Evolutionary conservation across 176 grass and related monocot genomes (phyloP).

Genomic region (Lolium rigidum): DNA sequence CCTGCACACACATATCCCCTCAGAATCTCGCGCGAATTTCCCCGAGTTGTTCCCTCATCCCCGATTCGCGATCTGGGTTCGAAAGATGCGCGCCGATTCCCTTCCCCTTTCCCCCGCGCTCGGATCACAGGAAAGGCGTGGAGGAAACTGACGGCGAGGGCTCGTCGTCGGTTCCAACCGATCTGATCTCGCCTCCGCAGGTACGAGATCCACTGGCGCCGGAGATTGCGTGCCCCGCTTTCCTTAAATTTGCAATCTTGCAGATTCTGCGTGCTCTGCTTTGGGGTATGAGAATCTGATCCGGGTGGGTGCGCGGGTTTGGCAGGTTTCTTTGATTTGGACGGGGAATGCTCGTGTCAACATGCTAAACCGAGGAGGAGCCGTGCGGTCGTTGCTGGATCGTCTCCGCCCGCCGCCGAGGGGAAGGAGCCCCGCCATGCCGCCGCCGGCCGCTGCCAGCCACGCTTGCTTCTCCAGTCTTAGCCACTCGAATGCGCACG

Average conservation of each 20-base stretch:
- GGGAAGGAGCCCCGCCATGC: conserved; percentile 41
- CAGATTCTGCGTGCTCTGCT: neutral
- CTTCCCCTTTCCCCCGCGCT: neutral
- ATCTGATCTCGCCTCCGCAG: conserved; percentile 38
- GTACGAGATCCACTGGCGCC: conserved; percentile 2
- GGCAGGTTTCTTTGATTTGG: conserved; percentile 35
- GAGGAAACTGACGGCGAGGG: neutral
- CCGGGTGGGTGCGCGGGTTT: neutral
- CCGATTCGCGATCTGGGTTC: conserved; percentile 25
- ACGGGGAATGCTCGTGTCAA: conserved; percentile 62
- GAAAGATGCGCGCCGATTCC: conserved; percentile 9
- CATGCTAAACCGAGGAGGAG: conserved; percentile 68
- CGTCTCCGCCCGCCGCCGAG: conserved; percentile 40
- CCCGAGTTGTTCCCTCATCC: neutral
- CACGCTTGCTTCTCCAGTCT: conserved; percentile 50
- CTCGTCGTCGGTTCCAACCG: conserved; percentile 18
- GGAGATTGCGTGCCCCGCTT: neutral
- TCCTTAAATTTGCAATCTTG: neutral
- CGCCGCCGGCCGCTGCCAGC: conserved; percentile 38
- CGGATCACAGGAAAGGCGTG: conserved; percentile 47
- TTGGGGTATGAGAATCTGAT: conserved; percentile 30
- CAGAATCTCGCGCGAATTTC: neutral
- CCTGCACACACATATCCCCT: neutral
- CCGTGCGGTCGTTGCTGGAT: conserved; percentile 54
- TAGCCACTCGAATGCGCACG: conserved; percentile 38